A percentile compares a stretch with the other conserved stretches of the same genome.
Evolutionary conservation across 345 rosid species (phyloP).

Genomic region (Barbarea vulgaris): DNA sequence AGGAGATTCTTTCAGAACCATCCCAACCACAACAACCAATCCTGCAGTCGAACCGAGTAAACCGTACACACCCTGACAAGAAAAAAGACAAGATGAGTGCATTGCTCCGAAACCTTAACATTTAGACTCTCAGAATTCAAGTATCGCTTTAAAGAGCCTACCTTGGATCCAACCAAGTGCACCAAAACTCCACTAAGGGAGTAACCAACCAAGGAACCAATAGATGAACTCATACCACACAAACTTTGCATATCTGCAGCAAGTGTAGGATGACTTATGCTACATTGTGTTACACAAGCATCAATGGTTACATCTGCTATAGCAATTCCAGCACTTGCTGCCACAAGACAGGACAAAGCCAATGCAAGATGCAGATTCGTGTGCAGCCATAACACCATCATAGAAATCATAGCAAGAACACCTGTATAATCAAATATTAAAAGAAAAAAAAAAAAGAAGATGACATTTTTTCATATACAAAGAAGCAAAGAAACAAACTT

Average conservation of each 20-base stretch:
- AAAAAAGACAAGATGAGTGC: slow-evolving; percentile 19
- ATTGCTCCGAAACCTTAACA: not conserved
- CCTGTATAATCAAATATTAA: slow-evolving; percentile 47
- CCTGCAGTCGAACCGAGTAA: slow-evolving; percentile 60
- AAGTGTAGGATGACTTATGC: slow-evolving; percentile 62
- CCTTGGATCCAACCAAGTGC: slow-evolving; percentile 63
- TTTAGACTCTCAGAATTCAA: not conserved
- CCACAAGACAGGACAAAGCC: slow-evolving; percentile 53
- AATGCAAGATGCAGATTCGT: slow-evolving; percentile 52
- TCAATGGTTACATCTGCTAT: slow-evolving; percentile 76
- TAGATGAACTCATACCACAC: slow-evolving; percentile 66
- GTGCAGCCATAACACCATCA: slow-evolving; percentile 56
- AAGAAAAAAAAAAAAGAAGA: not conserved
- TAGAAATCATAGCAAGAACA: slow-evolving; percentile 49
- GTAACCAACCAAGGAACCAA: slow-evolving; percentile 69
- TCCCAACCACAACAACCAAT: slow-evolving; percentile 53
- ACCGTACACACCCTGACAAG: slow-evolving; percentile 68
- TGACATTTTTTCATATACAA: slow-evolving; percentile 9
- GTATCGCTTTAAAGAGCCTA: slow-evolving; percentile 21
- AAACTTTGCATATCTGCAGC: slow-evolving; percentile 79
- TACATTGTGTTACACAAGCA: slow-evolving; percentile 71
- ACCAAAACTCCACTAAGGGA: slow-evolving; percentile 67
- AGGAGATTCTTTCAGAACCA: slow-evolving; percentile 52
- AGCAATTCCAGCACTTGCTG: slow-evolving; percentile 65
- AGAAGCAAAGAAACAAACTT: slow-evolving; percentile 21